Evolutionary conservation across 2,329 filamentous ascomycete genomes (phyloP).

Genomic region (Fusarium sp.): DNA sequence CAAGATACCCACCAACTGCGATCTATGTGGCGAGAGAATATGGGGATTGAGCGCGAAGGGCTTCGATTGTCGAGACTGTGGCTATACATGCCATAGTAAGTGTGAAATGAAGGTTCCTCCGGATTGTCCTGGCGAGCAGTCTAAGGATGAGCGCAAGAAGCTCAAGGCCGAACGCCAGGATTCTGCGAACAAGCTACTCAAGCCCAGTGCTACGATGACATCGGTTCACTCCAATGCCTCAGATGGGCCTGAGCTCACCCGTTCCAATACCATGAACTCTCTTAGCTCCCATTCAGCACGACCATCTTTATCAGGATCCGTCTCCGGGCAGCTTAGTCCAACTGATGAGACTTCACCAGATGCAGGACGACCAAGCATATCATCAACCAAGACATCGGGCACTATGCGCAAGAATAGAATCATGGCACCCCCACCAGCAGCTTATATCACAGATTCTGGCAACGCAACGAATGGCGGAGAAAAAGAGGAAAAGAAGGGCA

Average conservation of each 20-base stretch:
- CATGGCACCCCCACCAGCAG: conserved; percentile 87
- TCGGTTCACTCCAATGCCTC: conserved; percentile 68
- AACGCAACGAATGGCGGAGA: conserved; percentile 61
- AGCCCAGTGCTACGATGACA: conserved; percentile 59
- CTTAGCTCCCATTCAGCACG: conserved; percentile 87
- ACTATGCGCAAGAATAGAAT: conserved; percentile 75
- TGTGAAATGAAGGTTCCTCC: conserved; percentile 99
- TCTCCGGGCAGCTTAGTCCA: conserved; percentile 64
- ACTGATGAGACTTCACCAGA: conserved; percentile 62
- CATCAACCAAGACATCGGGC: conserved; percentile 49
- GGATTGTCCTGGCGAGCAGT: conserved; percentile 93
- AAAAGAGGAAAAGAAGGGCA: conserved; percentile 74
- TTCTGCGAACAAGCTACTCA: conserved; percentile 74
- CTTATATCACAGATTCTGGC: conserved; percentile 80
- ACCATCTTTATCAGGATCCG: conserved; percentile 78
- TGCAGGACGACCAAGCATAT: conserved; percentile 47
- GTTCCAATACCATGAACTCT: conserved; percentile 91
- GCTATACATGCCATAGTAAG: conserved; percentile 98
- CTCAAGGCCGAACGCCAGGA: conserved; percentile 89
- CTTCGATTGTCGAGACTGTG: conserved; percentile 95
- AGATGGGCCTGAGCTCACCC: conserved; percentile 77
- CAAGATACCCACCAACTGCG: conserved; percentile 98
- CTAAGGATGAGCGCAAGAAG: conserved; percentile 96
- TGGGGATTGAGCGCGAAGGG: conserved; percentile 98
- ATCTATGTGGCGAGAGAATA: conserved; percentile 95